phyloP scores from a whole-genome alignment of 2,329 filamentous ascomycete genomes.

The Claviceps sp. region DNA sequence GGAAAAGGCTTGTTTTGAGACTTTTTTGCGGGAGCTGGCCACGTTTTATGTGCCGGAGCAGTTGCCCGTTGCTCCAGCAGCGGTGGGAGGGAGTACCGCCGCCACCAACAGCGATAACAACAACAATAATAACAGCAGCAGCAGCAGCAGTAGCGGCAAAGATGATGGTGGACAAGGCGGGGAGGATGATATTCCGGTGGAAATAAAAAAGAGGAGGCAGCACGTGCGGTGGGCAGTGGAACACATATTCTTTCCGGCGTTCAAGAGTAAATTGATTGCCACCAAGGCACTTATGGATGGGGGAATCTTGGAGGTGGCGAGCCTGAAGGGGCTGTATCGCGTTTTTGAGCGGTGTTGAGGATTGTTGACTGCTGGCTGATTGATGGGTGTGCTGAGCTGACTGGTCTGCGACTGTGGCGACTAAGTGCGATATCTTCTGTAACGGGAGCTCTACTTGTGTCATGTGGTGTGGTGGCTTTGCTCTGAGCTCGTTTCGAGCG shows the following conservation, averaged over 20 bases:
- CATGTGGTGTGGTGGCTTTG: too few species aligned
- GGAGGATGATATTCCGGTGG: conserved; percentile 26
- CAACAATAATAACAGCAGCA: neutral
- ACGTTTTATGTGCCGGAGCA: conserved; percentile 84
- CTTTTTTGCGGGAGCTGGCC: conserved; percentile 75
- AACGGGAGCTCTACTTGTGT: too few species aligned
- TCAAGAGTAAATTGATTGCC: conserved; percentile 69
- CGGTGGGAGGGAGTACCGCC: too few species aligned
- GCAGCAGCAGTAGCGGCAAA: neutral
- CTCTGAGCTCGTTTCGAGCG: too few species aligned
- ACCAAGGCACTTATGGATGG: conserved; percentile 65
- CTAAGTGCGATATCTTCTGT: too few species aligned
- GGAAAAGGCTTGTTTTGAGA: conserved; percentile 75
- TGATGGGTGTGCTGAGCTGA: neutral
- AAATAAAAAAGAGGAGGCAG: conserved; percentile 44
- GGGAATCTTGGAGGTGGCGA: conserved; percentile 71
- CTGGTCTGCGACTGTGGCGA: neutral
- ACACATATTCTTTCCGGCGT: conserved; percentile 78
- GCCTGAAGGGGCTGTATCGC: conserved; percentile 81
- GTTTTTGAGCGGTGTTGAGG: conserved; percentile 85
- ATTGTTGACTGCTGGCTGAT: too few species aligned
- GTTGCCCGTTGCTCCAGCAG: conserved; percentile 41
- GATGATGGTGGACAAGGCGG: conserved; percentile 16
- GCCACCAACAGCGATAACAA: conserved; percentile 3
- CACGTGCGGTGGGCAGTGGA: conserved; percentile 69